Base-by-base conservation (phyloP, 2,329 filamentous ascomycete species). In the Fusarium humuli region DNA sequence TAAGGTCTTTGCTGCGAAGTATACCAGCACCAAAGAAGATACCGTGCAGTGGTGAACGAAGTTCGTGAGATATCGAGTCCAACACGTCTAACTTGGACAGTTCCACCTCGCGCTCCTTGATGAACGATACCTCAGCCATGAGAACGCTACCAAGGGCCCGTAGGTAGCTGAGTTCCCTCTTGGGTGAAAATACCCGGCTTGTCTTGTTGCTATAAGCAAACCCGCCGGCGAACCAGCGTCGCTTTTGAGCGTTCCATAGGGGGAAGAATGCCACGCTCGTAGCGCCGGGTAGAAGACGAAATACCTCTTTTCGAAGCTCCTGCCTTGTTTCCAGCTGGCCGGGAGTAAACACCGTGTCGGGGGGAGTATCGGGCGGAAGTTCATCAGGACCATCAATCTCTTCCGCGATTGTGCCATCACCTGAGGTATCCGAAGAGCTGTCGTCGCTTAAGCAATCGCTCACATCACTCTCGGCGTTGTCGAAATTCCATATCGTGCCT, bases 181-280 rank as follows among this genome's bases (percentile, higher is more conserved):
- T 59, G 1, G 30, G 22, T 2, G 57, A 59, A 3, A 59, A 59
- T 0, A 59, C 6, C 1, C 57, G 40, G 3, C 40, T 55, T 1
- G 22, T 0, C 4, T 34, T 59, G 1, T 10, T 20, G 2, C 47
- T 55, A 2, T 59, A 59, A 0, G 57, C 57, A 6, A 59, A 59
- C 1, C 57, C 57, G 1, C 57, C 57, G 1, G 57, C 57, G 4
- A 59, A 59, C 57, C 57, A 59, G 5, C 57, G 57, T 3, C 48
- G 40, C 10, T 59, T 59, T 4, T 59, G 57, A 0, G 57, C 48
- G 5, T 59, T 44, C 57, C 57, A 59, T 1, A 59, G 16, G 0
- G 57, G 57, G 3, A 55, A 59, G 2, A 59, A 59, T 1, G 48
- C 48, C 1, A 59, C 57, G 1, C 29, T 46, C 7, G n/a, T 37